These are phyloP conservation scores for Tolypocladium capitatum DNA, from an alignment of 2,329 filamentous ascomycete species.

Conservation along the genomic window DNA sequence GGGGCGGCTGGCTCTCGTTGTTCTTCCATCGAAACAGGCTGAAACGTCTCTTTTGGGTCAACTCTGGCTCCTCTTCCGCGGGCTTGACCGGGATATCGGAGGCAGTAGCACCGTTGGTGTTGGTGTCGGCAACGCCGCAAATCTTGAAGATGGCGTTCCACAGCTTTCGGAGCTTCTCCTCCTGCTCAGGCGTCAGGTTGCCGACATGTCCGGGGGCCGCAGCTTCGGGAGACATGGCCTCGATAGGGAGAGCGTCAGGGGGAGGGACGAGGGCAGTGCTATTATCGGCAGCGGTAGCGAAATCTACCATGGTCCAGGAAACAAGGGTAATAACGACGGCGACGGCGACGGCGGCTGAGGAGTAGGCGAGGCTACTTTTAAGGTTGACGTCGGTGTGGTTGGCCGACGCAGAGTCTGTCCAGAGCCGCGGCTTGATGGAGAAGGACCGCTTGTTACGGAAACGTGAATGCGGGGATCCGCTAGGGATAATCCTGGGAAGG, in stretches of 20 bases:
- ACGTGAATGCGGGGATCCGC: neutral
- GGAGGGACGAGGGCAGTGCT: neutral
- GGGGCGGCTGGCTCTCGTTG: constrained; percentile 27
- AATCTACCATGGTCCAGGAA: neutral
- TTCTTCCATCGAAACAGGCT: constrained; percentile 55
- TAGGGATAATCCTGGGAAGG: neutral
- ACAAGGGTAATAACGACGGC: constrained; percentile 1
- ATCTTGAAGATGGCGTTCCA: constrained; percentile 69
- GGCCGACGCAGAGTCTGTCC: neutral
- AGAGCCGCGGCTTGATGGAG: neutral
- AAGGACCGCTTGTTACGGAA: neutral
- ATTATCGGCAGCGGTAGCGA: neutral
- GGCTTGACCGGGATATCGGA: neutral
- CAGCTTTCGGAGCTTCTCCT: constrained; percentile 75
- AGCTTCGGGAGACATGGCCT: constrained; percentile 26
- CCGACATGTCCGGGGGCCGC: constrained; percentile 62
- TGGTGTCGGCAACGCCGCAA: constrained; percentile 43
- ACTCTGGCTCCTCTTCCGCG: constrained; percentile 25
- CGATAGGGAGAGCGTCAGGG: neutral
- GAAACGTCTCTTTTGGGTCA: constrained; percentile 64
- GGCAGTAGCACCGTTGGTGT: constrained; percentile 11
- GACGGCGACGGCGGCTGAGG: constrained; percentile 3
- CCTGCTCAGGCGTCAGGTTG: constrained; percentile 80
- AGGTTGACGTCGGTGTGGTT: neutral
- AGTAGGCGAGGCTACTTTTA: constrained; percentile 2